A percentile compares a stretch with the other conserved stretches of the same genome.
These are phyloP conservation scores for Ascoidea asiatica DNA, from an alignment of 805 yeast genomes.

Conservation along the genomic window DNA sequence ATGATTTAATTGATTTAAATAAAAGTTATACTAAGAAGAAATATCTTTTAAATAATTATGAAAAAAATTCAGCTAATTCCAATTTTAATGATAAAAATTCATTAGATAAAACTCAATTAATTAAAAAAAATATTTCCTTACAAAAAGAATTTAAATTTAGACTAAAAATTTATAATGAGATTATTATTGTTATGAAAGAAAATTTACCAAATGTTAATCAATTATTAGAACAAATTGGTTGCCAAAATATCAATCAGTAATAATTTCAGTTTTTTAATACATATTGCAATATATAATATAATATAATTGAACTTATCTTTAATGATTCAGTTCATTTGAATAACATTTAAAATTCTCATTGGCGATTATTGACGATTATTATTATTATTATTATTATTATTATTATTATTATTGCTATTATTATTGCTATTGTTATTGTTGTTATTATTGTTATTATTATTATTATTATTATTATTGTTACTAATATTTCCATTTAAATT, in stretches of 20 bases:
- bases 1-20: neutral
- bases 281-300: neutral
- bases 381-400: conserved; percentile 1
- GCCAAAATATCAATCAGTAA: neutral
- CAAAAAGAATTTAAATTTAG: neutral
- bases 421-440: neutral
- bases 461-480: neutral
- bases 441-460: neutral
- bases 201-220: neutral
- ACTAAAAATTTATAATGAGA: neutral
- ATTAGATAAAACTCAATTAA: no score
- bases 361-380: neutral
- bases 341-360: neutral
- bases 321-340: neutral
- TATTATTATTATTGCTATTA: neutral
- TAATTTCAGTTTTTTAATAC: neutral
- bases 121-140: no score
- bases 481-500: neutral
- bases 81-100: no score
- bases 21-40: no score
- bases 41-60: no score
- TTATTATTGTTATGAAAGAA: neutral
- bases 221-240: neutral
- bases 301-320: neutral
- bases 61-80: neutral